Evolutionary conservation across 257 asterid genomes (phyloP).

Genomic region (Scutellaria minor): DNA sequence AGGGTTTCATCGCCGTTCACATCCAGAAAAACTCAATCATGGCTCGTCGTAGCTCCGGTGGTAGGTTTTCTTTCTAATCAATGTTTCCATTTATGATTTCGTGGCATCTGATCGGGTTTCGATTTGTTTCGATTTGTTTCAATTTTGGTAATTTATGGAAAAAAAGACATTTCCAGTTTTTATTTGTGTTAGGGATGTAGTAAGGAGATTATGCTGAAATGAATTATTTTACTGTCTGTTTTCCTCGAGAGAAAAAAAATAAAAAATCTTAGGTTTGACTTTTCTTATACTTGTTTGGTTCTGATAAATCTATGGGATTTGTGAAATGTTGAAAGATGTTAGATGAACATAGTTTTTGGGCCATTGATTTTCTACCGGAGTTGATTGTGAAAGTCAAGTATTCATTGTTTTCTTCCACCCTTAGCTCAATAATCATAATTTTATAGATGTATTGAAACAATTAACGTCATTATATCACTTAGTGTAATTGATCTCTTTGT

Average conservation of each 20-base stretch:
- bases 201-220: neutral
- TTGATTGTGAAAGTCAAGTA: neutral
- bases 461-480: too few species aligned
- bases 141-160: neutral
- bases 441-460: neutral
- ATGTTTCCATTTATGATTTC: neutral
- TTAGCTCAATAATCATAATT: neutral
- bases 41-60: slow-evolving; percentile 83
- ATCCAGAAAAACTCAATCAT: slow-evolving; percentile 31
- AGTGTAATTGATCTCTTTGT: too few species aligned
- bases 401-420: neutral
- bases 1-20: slow-evolving; percentile 7
- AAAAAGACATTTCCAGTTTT: neutral
- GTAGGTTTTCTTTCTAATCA: slow-evolving; percentile 33
- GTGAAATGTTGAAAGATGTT: neutral
- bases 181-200: neutral
- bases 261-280: neutral
- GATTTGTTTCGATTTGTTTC: slow-evolving; percentile 16
- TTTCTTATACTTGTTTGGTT: slow-evolving; percentile 2
- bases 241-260: neutral
- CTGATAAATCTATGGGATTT: neutral
- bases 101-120: neutral
- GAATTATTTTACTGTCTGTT: neutral
- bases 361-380: neutral
- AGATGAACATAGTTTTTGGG: neutral